These are phyloP conservation scores for Yamadazyma ubonensis DNA, from an alignment of 805 yeast species.

Conservation along the genomic window DNA sequence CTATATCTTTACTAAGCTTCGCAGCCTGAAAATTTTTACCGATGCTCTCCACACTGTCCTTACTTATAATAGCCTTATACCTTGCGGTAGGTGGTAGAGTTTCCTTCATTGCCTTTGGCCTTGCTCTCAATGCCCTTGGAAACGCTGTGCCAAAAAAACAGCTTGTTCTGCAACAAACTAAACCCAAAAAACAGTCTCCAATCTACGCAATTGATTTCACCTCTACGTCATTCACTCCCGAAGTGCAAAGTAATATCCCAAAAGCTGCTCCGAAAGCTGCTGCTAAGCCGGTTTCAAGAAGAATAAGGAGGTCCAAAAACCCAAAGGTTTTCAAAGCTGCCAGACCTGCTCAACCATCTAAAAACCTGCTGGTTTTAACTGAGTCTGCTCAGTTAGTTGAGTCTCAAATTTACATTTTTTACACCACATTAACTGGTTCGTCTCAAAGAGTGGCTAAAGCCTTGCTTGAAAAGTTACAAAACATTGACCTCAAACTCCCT, in stretches of 20 bases:
- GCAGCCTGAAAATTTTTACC: slow-evolving; percentile 14
- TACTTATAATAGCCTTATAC: slow-evolving; percentile 21
- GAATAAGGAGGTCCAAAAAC: slow-evolving; percentile 22
- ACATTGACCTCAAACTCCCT: slow-evolving; percentile 24
- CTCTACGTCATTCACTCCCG: slow-evolving; percentile 28
- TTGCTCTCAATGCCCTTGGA: neutral
- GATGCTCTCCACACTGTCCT: slow-evolving; percentile 13
- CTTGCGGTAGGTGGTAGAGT: slow-evolving; percentile 44
- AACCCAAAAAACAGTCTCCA: slow-evolving; percentile 3
- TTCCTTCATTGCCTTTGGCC: slow-evolving; percentile 26
- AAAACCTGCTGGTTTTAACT: slow-evolving; percentile 31
- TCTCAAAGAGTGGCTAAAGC: slow-evolving; percentile 66
- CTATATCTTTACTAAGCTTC: slow-evolving; percentile 3
- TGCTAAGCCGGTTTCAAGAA: slow-evolving; percentile 13
- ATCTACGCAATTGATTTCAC: slow-evolving; percentile 44
- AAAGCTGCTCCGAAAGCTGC: slow-evolving; percentile 6
- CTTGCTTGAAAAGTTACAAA: slow-evolving; percentile 40
- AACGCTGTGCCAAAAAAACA: neutral
- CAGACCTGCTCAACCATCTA: slow-evolving; percentile 28
- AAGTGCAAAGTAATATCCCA: slow-evolving; percentile 21
- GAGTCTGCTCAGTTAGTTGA: slow-evolving; percentile 41
- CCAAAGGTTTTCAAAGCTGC: slow-evolving; percentile 42
- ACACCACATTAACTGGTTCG: slow-evolving; percentile 84
- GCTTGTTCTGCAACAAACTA: too few relatives aligned
- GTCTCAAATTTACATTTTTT: slow-evolving; percentile 66